phyloP scores from a whole-genome alignment of 176 grass and related monocot genomes.

The Oryza meyeriana region DNA sequence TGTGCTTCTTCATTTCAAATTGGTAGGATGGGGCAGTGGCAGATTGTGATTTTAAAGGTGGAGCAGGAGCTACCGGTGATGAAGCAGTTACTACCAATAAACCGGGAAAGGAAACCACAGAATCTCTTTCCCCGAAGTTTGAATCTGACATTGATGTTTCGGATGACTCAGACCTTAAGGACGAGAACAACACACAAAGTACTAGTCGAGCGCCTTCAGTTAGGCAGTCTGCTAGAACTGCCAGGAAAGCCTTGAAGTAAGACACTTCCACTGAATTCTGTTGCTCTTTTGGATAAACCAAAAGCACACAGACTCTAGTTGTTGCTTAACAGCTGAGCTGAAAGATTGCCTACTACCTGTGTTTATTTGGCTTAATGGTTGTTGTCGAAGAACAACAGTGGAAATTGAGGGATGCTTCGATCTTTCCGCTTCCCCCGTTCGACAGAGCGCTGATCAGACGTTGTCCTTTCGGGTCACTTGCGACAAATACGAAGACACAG shows the following conservation, averaged over 20 bases:
- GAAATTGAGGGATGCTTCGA: no score
- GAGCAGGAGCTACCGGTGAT: conserved; percentile 53
- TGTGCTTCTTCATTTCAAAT: conserved; percentile 13
- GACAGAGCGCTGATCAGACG: no score
- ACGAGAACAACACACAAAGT: conserved; percentile 32
- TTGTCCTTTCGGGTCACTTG: no score
- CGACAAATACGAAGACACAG: no score
- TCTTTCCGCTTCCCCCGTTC: no score
- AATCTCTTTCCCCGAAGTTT: conserved; percentile 44
- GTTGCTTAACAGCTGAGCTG: not conserved
- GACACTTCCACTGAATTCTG: not conserved
- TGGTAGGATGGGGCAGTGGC: conserved; percentile 35
- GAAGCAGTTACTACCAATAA: conserved; percentile 30
- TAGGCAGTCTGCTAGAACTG: conserved; percentile 77
- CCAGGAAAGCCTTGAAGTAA: conserved; percentile 62
- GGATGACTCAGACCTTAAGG: conserved; percentile 45
- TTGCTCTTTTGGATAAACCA: not conserved
- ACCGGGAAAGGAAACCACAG: conserved; percentile 40
- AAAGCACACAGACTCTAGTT: not conserved
- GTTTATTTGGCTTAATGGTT: not conserved
- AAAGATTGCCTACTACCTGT: not conserved
- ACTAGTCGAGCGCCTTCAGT: conserved; percentile 40
- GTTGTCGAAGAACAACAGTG: no score
- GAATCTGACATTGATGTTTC: conserved; percentile 43
- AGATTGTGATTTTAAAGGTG: conserved; percentile 95